Conservation (phyloP, 371 early-diverging fungal species). For the Basidiobolus meristosporus region DNA sequence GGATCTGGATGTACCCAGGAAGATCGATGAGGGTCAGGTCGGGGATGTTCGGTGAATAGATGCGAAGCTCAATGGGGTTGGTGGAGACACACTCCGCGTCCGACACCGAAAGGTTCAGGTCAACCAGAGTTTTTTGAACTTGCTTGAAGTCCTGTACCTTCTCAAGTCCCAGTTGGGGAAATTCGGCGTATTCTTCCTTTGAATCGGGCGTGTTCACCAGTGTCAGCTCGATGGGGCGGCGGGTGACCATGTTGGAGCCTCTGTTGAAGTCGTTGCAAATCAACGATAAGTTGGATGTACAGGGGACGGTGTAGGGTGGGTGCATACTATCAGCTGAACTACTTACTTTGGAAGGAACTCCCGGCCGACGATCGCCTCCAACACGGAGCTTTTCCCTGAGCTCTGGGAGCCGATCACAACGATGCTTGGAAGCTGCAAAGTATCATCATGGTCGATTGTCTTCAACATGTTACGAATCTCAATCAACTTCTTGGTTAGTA, state of each 20-base stretch:
- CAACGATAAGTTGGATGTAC: background rate
- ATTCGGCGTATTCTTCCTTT: slow-evolving; percentile 82
- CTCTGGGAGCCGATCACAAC: slow-evolving; percentile 97
- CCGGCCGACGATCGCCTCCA: slow-evolving; percentile 97
- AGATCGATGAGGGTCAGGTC: slow-evolving; percentile 95
- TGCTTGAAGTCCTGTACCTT: slow-evolving; percentile 72
- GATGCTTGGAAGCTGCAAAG: slow-evolving; percentile 82
- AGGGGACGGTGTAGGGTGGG: background rate
- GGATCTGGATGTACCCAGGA: slow-evolving; percentile 97
- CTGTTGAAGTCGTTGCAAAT: slow-evolving; percentile 13
- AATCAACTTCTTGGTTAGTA: slow-evolving; percentile 78
- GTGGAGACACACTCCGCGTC: slow-evolving; percentile 83
- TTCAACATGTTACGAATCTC: slow-evolving; percentile 85
- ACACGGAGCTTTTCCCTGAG: slow-evolving; percentile 95
- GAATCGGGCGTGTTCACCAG: slow-evolving; percentile 78
- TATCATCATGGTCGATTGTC: slow-evolving; percentile 51
- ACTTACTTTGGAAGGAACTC: slow-evolving; percentile 95
- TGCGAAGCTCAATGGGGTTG: slow-evolving; percentile 83
- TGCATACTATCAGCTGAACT: background rate
- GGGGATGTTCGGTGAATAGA: slow-evolving; percentile 87
- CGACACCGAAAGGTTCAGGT: slow-evolving; percentile 83
- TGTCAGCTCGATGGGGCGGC: slow-evolving; percentile 96
- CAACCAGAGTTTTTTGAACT: slow-evolving; percentile 76
- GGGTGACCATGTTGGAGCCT: slow-evolving; percentile 96
- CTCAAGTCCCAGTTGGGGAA: slow-evolving; percentile 78